Base-by-base conservation (phyloP, 2,329 filamentous ascomycete species). In the Aspergillus ochraceus region DNA sequence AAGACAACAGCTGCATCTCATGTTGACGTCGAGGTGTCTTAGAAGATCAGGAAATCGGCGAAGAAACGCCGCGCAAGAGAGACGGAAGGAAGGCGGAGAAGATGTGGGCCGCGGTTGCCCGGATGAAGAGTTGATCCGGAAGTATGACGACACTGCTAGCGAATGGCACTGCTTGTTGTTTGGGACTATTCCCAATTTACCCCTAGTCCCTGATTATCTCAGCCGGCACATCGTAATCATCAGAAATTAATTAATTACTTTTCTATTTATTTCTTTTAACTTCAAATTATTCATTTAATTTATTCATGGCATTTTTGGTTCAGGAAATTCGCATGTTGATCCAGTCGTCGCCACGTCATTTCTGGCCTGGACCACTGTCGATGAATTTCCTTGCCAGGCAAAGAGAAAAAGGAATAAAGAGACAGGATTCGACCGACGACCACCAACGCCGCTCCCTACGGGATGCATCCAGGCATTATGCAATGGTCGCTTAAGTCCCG, bases 141-240 rank as follows among this genome's bases (percentile, higher is more conserved):
- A 12, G 22, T 12, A 57, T 60, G 60, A 55, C 52, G 52, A 55
- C 50, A 60, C 22, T 12, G 11, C 10, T 49, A 36, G 20, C 59
- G 52, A 60, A 58, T 46, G 36, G 52, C 30, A 55, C 52, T 53
- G 36, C 54, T 54, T 52, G 51, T 57, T 53, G 49, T 49, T 55
- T 45, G 29, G 49, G 30, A 54, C 46, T n/a, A n/a, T n/a, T 8
- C 36, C 32, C 14, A 6, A 42, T n/a, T 42, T 14, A 14, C 36
- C 36, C 36, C 36, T 42, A 42, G 36, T 6, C 14, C 12, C 12
- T 42, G 36, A 42, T 42, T n/a, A 42, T 5, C 36, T 42, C 36
- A 42, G 36, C 36, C 5, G 14, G 36, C 32, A 29, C 32, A 6
- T 36, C 32, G 32, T 36, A 14, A 36, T 12, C 11, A 36, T 12